Evolutionary conservation across 805 yeast genomes (phyloP), one percentile per base, ranked within the genome.

Genomic region (Kregervanrija fluxuum): DNA sequence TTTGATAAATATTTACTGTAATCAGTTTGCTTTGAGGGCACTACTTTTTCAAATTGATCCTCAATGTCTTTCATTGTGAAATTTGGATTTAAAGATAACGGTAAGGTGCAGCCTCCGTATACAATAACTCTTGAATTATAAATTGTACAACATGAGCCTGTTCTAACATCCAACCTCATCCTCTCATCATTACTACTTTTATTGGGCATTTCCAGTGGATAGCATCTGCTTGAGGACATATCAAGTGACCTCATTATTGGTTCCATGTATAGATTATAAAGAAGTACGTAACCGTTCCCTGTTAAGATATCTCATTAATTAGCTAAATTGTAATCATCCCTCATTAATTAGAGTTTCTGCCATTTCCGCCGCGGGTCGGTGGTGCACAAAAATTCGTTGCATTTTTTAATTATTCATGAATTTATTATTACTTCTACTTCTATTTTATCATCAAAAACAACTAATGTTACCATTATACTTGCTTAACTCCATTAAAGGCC

Each of bases 401-500:
- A 22, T 22, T 22, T 22, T 22, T 22, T 22, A 6, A 22, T 8
- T 5, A 22, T 22, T 22, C 28, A 22, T 22, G 28, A 22, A 22
- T 22, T 22, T 22, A 22, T 22, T 22, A 22, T 22, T 22, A 22
- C 28, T 6, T 22, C 28, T 22, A 22, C 2, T 22, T 22, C 8
- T 22, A 22, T 22, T 22, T 22, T 22, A 22, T 36, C 34, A 16
- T n/a, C 28, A 28, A 37, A 6, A n/a, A 33, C 38, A 46, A 13
- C 28, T 6, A 40, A 85, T 61, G 99, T 79, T 93, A 49, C 99
- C 99, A 37, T 71, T 93, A 56, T 90, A 89, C 54, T 74, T 93
- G 49, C 75, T 93, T 57, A 89, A 95, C 43, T 85, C 96, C 45
- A 87, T 96, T 13, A 90, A 89, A 63, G 90, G 87, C 46, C 90